Evolutionary conservation across 2,329 filamentous ascomycete genomes (phyloP), one percentile per base, ranked within the genome.

Genomic region (Beauveria caledonica): DNA sequence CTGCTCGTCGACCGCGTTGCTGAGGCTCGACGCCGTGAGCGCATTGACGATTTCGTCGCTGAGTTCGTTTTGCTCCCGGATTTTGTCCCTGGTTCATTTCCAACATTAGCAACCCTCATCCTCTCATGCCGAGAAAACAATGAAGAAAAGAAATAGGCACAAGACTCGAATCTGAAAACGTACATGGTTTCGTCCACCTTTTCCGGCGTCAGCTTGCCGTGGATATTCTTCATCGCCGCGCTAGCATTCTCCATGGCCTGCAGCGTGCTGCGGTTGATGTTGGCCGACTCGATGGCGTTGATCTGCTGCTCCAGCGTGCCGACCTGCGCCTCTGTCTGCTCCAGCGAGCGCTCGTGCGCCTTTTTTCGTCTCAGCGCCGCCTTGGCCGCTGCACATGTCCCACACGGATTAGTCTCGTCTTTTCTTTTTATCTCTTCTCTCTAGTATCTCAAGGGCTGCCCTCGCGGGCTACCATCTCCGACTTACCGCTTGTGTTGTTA

Each of bases 211-310:
- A 97, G 85, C 65, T 89, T 89, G 68, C 86, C 88, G 73, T 97
- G 92, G 68, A 99, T 99, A 65, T 87, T 80, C 78, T 92, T 88
- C 92, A 99, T 97, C 40, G 93, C 94, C 63, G 86, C 79, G 65
- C 90, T 86, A 11, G 94, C 93, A 71, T 87, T 87, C 83, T 96
- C 88, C 92, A 99, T 97, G 8, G 92, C 93, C 66, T 88, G 84
- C 65, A 97, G 80, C 13, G 94, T 99, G 80, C 97, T 92, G 77
- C 93, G 87, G 81, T 99, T 99, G 80, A 99, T 97, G 74, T 97
- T 99, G 63, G 94, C 94, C 52, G 92, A 91, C 76, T 99, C 94
- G 78, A 99, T 97, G 62, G 90, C 88, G 74, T 94, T 94, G 71
- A 97, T 95, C 74, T 99, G 92, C 71, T 92, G 89, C 74, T 99